Evolutionary conservation across 768 basidiomycete genomes (phyloP), one percentile per base, ranked within the genome.

Genomic region (Amanita muscaria): DNA sequence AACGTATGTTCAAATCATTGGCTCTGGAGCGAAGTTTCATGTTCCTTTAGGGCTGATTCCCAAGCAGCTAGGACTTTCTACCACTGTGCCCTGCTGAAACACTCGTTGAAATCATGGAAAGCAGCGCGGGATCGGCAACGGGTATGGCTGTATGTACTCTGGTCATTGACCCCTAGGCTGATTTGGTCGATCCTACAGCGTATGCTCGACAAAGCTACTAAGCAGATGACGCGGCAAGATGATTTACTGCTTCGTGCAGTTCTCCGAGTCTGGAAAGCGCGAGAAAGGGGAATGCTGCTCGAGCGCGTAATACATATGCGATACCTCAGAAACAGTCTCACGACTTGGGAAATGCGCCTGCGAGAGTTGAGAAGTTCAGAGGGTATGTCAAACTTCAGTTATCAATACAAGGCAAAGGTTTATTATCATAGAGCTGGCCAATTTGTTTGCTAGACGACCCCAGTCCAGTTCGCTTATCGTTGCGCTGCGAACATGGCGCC

Each of bases 191-290:
- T 36, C 30, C 25, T 35, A 2, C 51, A 88, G 87, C 56, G 49
- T 15, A 61, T 79, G 58, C 75, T 80, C 53, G 66, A 55, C 44
- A 75, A 74, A 22, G 83, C 77, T 9, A 59, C 65, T 46, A 83
- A 76, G 46, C 72, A 80, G 53, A 44, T 76, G 10, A 64, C 65
- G 36, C 68, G 78, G 34, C 79, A 77, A 54, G 76, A 85, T 44
- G 67, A 66, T 42, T 64, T 79, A 11, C 66, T 83, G 16, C 47
- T 84, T 23, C 71, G 73, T 35, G 82, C 78, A 22, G 64, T 81
- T 36, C 60, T 70, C 53, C 67, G 77, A 37, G 72, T 84, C 3
- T 83, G 83, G 83, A 80, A 73, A 52, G 79, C 83, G 16, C 74
- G 73, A 30, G 81, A 82, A 53, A 73, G 79, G 7, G 80, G 79